Evolutionary conservation across 768 basidiomycete genomes (phyloP).

Genomic region (Dioszegia crocea): DNA sequence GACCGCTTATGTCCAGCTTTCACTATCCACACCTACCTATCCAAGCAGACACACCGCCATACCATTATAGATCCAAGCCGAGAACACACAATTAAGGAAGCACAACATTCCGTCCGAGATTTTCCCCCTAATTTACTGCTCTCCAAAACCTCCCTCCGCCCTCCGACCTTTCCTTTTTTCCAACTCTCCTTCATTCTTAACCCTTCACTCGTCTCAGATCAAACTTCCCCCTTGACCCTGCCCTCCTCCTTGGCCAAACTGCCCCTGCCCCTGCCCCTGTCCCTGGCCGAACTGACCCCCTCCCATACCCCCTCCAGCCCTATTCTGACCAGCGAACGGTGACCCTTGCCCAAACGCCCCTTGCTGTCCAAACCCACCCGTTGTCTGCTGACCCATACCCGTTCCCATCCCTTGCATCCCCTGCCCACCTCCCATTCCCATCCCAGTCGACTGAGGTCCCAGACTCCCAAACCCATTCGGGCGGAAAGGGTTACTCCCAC

Average conservation of each 20-base stretch:
- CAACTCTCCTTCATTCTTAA: background rate
- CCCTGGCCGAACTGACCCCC: background rate
- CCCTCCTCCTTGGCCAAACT: slow-evolving; percentile 16
- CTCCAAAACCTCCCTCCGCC: no score
- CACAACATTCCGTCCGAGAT: no score
- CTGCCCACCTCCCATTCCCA: background rate
- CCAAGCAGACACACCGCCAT: no score
- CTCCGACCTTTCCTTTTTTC: background rate
- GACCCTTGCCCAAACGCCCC: slow-evolving; percentile 27
- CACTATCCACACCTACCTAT: no score
- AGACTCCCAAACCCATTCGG: slow-evolving; percentile 16
- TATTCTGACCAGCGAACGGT: slow-evolving; percentile 28
- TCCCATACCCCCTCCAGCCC: slow-evolving; percentile 18
- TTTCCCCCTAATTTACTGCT: no score
- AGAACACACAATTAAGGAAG: no score
- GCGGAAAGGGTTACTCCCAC: slow-evolving; percentile 19
- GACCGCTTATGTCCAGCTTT: no score
- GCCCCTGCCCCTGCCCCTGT: background rate
- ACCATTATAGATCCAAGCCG: no score
- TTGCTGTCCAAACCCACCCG: background rate
- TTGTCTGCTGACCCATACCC: background rate
- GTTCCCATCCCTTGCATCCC: background rate
- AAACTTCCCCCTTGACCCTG: no score
- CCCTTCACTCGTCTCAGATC: background rate
- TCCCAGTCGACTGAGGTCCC: slow-evolving; percentile 3